Evolutionary conservation across 345 rosid genomes (phyloP).

Genomic region (Noccaea bulbosa): DNA sequence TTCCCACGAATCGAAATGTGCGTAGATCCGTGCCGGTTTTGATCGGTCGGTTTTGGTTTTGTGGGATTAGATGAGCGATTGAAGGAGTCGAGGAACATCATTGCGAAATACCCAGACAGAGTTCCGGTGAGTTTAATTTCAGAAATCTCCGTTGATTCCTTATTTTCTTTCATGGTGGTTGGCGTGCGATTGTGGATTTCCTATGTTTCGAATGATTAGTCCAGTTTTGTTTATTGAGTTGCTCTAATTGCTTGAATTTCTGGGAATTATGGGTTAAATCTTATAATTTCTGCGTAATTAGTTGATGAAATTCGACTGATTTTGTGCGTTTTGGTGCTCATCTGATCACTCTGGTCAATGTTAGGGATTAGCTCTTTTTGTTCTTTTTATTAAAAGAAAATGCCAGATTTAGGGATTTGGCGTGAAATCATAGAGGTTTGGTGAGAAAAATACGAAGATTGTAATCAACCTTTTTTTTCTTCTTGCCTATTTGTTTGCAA

Average conservation of each 20-base stretch:
- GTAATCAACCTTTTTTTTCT: background rate
- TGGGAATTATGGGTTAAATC: background rate
- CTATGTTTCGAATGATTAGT: background rate
- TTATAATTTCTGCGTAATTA: background rate
- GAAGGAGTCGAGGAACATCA: slow-evolving; percentile 61
- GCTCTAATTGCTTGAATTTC: background rate
- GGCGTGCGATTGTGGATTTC: slow-evolving; percentile 26
- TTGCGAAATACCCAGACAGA: slow-evolving; percentile 65
- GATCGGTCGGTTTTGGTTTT: background rate
- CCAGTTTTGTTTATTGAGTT: background rate
- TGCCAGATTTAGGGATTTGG: slow-evolving; percentile 6
- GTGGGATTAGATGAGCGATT: slow-evolving; percentile 53
- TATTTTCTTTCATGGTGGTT: slow-evolving; percentile 21
- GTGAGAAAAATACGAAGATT: background rate
- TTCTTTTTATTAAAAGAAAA: background rate
- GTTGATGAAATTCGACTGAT: background rate
- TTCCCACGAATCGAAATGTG: slow-evolving; percentile 5
- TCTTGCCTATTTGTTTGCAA: background rate
- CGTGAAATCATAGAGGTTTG: background rate
- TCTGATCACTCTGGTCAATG: slow-evolving; percentile 21
- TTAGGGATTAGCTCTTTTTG: background rate
- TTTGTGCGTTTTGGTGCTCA: background rate
- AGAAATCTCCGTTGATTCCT: background rate
- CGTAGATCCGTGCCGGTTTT: background rate
- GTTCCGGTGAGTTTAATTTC: slow-evolving; percentile 56